Evolutionary conservation across 352 stramenopile species (phyloP).

Genomic region (Nannochloropsis limnetica): DNA sequence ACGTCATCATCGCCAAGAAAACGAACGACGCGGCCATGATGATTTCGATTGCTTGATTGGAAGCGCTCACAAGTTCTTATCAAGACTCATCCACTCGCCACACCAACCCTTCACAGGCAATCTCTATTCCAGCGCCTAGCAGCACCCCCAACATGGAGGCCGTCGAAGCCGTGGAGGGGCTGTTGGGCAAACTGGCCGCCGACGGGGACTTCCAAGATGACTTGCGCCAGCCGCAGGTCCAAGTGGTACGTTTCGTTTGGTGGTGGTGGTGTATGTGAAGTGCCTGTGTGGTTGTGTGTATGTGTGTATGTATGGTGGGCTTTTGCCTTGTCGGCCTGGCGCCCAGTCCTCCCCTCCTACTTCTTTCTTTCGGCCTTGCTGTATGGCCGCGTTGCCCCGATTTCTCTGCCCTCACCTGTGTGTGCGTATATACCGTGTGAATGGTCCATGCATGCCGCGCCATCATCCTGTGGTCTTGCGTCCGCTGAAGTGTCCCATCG

Average conservation of each 20-base stretch:
- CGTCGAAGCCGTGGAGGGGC: not conserved
- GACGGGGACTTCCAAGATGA: slow-evolving; percentile 32
- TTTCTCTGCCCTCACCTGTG: not conserved
- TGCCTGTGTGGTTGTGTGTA: not conserved
- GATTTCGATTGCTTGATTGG: too few species aligned
- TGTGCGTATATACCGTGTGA: not conserved
- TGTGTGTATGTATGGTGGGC: not conserved
- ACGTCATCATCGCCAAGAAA: too few species aligned
- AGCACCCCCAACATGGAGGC: not conserved
- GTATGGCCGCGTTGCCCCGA: not conserved
- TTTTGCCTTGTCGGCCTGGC: not conserved
- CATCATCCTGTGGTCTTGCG: not conserved
- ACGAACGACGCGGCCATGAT: too few species aligned
- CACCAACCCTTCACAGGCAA: not conserved
- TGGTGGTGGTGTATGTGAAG: not conserved
- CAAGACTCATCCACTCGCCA: not conserved
- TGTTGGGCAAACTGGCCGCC: not conserved
- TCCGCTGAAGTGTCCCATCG: not conserved
- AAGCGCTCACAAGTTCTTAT: too few species aligned
- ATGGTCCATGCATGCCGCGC: too few species aligned
- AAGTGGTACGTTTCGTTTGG: not conserved
- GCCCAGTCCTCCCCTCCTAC: not conserved
- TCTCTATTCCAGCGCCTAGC: not conserved
- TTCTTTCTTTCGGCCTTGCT: not conserved
- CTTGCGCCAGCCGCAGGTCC: slow-evolving; percentile 30